These are phyloP conservation scores for Allium sativum DNA, from an alignment of 106 monocot genomes.

Conservation along the genomic window DNA sequence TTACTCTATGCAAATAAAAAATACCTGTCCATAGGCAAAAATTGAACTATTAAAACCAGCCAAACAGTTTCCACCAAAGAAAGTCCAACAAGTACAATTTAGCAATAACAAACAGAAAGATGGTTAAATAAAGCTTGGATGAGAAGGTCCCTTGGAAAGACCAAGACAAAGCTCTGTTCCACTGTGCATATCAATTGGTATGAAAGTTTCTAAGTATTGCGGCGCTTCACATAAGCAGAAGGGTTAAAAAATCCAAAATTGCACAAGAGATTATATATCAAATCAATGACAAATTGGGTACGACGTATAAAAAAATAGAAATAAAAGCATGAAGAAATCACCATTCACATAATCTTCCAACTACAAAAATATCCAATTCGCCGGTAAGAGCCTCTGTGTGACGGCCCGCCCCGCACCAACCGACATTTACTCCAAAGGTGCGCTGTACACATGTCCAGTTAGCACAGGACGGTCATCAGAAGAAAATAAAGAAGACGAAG, in stretches of 20 bases:
- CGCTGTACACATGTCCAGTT: too few species aligned
- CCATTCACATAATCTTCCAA: conserved; percentile 11
- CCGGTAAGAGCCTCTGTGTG: conserved; percentile 12
- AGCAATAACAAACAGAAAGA: neutral
- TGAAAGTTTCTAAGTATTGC: conserved; percentile 61
- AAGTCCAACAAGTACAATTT: neutral
- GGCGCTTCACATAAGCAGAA: conserved; percentile 38
- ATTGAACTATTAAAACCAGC: too few species aligned
- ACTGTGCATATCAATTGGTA: conserved; percentile 59
- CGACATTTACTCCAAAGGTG: too few species aligned
- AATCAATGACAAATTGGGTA: neutral
- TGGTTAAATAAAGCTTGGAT: conserved; percentile 21
- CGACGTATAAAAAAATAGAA: neutral
- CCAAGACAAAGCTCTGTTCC: conserved; percentile 78
- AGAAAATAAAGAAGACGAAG: too few species aligned
- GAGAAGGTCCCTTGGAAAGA: conserved; percentile 68
- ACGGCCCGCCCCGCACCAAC: too few species aligned
- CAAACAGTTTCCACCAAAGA: too few species aligned
- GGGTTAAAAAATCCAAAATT: neutral
- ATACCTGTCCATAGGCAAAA: too few species aligned
- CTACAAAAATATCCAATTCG: conserved; percentile 2
- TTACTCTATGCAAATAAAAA: too few species aligned
- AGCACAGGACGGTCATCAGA: too few species aligned
- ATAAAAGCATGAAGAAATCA: neutral
- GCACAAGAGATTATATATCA: neutral